These are phyloP conservation scores for Coemansia sp. DNA, from an alignment of 192 early-diverging fungal species.

Conservation along the genomic window DNA sequence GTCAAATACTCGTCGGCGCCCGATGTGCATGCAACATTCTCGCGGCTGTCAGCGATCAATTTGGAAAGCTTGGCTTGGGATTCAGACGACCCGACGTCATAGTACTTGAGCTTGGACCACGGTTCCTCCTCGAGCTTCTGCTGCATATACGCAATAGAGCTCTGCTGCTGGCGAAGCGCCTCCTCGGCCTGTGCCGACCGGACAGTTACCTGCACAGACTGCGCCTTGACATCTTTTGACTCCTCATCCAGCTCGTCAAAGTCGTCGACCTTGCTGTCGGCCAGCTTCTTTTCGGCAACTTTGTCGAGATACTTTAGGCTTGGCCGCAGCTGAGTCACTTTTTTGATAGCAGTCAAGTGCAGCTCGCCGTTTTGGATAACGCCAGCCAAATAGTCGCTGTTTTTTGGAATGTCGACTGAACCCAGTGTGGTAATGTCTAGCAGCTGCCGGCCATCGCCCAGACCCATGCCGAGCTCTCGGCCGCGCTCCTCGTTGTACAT, in stretches of 20 bases:
- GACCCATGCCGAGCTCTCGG: conserved; percentile 70
- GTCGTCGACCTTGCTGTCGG: conserved; percentile 65
- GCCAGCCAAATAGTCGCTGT: conserved; percentile 83
- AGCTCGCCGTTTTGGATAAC: conserved; percentile 77
- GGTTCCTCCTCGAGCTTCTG: conserved; percentile 68
- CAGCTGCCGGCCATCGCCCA: conserved; percentile 68
- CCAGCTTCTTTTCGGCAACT: conserved; percentile 74
- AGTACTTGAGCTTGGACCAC: conserved; percentile 69
- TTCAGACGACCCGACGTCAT: conserved; percentile 52
- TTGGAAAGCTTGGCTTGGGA: conserved; percentile 13
- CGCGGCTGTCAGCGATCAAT: conserved; percentile 34
- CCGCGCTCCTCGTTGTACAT: conserved; percentile 81
- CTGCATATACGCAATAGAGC: conserved; percentile 56
- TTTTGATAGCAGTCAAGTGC: conserved; percentile 78
- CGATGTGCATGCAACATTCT: conserved; percentile 28
- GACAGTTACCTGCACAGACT: conserved; percentile 56
- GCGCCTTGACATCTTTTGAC: conserved; percentile 32
- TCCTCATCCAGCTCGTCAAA: conserved; percentile 72
- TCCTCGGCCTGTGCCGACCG: conserved; percentile 65
- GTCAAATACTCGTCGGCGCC: conserved; percentile 38
- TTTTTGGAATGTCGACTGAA: conserved; percentile 73
- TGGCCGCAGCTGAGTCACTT: conserved; percentile 81
- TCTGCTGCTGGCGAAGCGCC: conserved; percentile 59
- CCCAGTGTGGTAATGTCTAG: conserved; percentile 81
- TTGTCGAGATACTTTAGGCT: conserved; percentile 88